phyloP scores from a whole-genome alignment of 108 stramenopile species.

The Chaetoceros tenuissimus region DNA sequence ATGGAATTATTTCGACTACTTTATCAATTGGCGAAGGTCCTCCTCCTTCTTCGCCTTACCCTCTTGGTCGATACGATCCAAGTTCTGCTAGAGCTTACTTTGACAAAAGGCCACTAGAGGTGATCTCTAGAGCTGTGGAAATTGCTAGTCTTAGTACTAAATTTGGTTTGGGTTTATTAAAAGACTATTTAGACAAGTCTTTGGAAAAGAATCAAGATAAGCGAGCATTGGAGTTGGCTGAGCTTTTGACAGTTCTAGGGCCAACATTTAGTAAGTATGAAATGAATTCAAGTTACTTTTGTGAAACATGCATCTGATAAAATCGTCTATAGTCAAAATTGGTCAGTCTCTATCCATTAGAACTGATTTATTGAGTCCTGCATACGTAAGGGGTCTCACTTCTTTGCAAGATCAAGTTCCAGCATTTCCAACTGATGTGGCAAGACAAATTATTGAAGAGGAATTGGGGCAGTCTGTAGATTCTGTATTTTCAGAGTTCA shows the following conservation, averaged over 20 bases:
- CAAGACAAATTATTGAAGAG: slow-evolving; percentile 70
- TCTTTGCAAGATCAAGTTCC: slow-evolving; percentile 88
- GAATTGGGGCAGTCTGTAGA: slow-evolving; percentile 71
- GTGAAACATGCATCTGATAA: background rate
- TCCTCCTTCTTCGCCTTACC: slow-evolving; percentile 48
- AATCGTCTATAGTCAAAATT: slow-evolving; percentile 34
- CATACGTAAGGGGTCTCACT: slow-evolving; percentile 71
- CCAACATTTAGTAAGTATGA: slow-evolving; percentile 71
- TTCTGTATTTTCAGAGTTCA: slow-evolving; percentile 52
- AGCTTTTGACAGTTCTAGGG: slow-evolving; percentile 59
- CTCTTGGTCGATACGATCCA: slow-evolving; percentile 59
- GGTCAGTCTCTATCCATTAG: slow-evolving; percentile 94
- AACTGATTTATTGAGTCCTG: slow-evolving; percentile 82
- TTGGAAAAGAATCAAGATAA: slow-evolving; percentile 40
- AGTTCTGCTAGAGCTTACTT: slow-evolving; percentile 51
- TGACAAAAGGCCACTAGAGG: slow-evolving; percentile 27
- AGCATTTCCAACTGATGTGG: slow-evolving; percentile 66
- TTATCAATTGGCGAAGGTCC: slow-evolving; percentile 19
- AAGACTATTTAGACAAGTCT: slow-evolving; percentile 31
- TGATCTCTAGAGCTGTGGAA: slow-evolving; percentile 28
- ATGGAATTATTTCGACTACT: slow-evolving; percentile 13
- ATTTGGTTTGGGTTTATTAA: slow-evolving; percentile 23
- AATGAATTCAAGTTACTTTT: background rate
- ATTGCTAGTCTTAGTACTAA: slow-evolving; percentile 35
- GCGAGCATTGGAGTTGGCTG: slow-evolving; percentile 58